Conservation (phyloP, 73 alveolate species). For the Paramecium sonneborni region DNA sequence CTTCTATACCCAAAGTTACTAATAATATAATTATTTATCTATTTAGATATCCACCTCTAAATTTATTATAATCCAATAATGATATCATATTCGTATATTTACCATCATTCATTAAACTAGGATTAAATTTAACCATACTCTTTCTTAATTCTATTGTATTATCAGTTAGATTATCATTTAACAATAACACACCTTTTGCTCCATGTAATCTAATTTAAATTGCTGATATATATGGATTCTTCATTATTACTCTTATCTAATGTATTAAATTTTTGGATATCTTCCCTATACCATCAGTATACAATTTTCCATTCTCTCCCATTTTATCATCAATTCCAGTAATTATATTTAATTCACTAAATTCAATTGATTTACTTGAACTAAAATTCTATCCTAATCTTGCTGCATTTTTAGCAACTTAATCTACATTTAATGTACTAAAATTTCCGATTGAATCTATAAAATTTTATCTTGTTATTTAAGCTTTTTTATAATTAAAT, state of each 20-base stretch:
- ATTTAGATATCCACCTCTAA: conserved; percentile 83
- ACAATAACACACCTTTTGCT: conserved; percentile 85
- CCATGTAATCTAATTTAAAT: conserved; percentile 85
- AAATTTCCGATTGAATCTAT: conserved; percentile 81
- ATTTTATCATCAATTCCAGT: background rate
- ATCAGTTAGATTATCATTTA: conserved; percentile 77
- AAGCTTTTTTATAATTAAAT: conserved; percentile 72
- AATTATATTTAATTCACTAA: conserved; percentile 28
- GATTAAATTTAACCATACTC: conserved; percentile 80
- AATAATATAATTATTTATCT: conserved; percentile 82
- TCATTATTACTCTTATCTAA: conserved; percentile 70
- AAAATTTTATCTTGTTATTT: conserved; percentile 65
- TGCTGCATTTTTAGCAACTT: conserved; percentile 85
- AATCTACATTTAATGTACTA: conserved; percentile 65
- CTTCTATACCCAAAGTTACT: conserved; percentile 71
- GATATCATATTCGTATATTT: conserved; percentile 66
- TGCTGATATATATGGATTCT: conserved; percentile 77
- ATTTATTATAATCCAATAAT: conserved; percentile 78
- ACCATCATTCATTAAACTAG: conserved; percentile 54
- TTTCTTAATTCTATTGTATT: conserved; percentile 79
- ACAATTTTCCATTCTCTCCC: conserved; percentile 16
- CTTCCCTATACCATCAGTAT: conserved; percentile 87
- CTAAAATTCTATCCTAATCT: conserved; percentile 89
- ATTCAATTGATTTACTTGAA: conserved; percentile 74
- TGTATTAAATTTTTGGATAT: conserved; percentile 81